Conservation (phyloP, 139 green algal species). For the Coelastrella sp. region DNA sequence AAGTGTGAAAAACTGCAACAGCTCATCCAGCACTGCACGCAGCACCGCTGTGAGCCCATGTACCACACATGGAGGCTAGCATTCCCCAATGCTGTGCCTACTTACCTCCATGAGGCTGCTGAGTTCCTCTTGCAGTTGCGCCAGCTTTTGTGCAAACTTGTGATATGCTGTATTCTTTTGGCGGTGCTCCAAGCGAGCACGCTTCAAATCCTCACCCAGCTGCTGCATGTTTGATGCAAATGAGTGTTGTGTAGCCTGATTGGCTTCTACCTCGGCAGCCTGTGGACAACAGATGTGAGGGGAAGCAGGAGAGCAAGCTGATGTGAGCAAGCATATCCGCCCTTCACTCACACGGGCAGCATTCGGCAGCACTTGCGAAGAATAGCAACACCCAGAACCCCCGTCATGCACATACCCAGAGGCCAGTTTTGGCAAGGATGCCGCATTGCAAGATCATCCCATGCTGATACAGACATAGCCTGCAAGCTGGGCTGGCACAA, state of each 20-base stretch:
- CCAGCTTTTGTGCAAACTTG: background rate
- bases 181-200: background rate
- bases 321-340: too few relatives aligned
- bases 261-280: background rate
- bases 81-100: background rate
- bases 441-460: background rate
- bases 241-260: background rate
- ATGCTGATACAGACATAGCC: too few relatives aligned
- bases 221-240: background rate
- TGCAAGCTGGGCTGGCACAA: too few relatives aligned
- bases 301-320: too few relatives aligned
- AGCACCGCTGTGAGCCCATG: too few relatives aligned
- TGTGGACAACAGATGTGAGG: background rate
- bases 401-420: background rate
- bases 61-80: too few relatives aligned
- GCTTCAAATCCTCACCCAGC: background rate
- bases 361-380: too few relatives aligned
- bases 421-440: background rate
- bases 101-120: slow-evolving; percentile 30
- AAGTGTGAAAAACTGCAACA: too few relatives aligned
- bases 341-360: too few relatives aligned
- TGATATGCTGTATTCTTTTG: background rate
- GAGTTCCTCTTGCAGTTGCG: background rate
- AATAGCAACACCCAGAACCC: too few relatives aligned
- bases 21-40: too few relatives aligned